Percentiles rank a stretch among this genome's conserved stretches.
These are phyloP conservation scores for Ophiostoma perfectum DNA, from an alignment of 2,329 filamentous ascomycete species.

Conservation along the genomic window DNA sequence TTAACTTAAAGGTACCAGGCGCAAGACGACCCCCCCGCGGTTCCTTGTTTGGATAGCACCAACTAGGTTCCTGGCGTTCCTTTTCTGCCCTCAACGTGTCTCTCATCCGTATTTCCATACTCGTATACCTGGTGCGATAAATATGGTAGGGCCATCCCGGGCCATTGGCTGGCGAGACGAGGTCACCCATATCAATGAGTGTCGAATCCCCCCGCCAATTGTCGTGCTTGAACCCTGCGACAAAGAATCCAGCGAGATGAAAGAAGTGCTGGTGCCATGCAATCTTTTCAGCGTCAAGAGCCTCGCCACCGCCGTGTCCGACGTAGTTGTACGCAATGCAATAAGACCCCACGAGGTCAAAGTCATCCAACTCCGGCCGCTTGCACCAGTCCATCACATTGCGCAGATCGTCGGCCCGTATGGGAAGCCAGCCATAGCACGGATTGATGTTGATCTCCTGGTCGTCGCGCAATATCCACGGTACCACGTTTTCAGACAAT, in stretches of 20 bases:
- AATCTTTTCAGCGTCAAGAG: conserved; percentile 13
- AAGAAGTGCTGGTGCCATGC: not conserved
- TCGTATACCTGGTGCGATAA: too few relatives aligned
- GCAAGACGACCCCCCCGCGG: too few relatives aligned
- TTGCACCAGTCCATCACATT: not conserved
- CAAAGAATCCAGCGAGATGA: conserved; percentile 1
- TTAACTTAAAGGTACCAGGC: too few relatives aligned
- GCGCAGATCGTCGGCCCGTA: conserved; percentile 1
- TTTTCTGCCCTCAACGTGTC: too few relatives aligned
- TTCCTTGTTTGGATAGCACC: too few relatives aligned
- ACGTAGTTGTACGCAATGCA: conserved; percentile 15
- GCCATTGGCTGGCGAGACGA: conserved; percentile 8
- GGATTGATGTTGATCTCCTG: conserved; percentile 11
- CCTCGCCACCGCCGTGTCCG: conserved; percentile 12
- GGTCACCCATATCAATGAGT: conserved; percentile 17
- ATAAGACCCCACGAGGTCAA: conserved; percentile 11
- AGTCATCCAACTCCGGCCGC: not conserved
- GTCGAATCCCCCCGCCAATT: conserved; percentile 17
- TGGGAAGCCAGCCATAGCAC: conserved; percentile 16
- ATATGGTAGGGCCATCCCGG: too few relatives aligned
- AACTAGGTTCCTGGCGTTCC: too few relatives aligned
- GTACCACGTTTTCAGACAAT: not conserved
- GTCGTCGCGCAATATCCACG: conserved; percentile 2
- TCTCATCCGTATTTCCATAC: too few relatives aligned
- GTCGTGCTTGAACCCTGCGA: conserved; percentile 2